phyloP scores from a whole-genome alignment of 495 filamentous ascomycete genomes.

The Penicillium turbatum region DNA sequence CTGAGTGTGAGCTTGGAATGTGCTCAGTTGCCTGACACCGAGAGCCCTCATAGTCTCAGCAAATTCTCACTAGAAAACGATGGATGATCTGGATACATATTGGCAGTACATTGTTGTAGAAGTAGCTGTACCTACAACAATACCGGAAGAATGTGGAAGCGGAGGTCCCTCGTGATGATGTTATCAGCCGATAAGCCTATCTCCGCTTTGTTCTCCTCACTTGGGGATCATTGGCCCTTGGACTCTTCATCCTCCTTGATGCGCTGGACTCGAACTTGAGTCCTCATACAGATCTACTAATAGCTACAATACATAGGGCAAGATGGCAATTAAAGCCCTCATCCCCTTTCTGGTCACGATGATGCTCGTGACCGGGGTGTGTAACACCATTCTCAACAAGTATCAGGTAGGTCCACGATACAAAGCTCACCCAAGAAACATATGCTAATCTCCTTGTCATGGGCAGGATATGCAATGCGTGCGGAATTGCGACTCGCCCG shows the following conservation, averaged over 20 bases:
- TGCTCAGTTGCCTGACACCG: no score
- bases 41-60: no score
- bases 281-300: neutral
- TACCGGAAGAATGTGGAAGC: neutral
- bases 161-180: constrained; percentile 8
- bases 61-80: no score
- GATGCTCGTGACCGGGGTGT: constrained; percentile 90
- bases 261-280: neutral
- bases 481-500: constrained; percentile 71
- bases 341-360: constrained; percentile 83
- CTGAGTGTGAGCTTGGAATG: no score
- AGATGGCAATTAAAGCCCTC: constrained; percentile 55
- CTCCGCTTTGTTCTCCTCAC: constrained; percentile 13
- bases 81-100: no score
- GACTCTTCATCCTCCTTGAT: constrained; percentile 4
- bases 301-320: constrained; percentile 1
- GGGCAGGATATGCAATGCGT: constrained; percentile 92
- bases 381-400: constrained; percentile 95
- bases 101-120: neutral
- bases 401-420: constrained; percentile 63
- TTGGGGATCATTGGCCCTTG: neutral
- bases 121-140: neutral
- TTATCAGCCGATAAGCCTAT: constrained; percentile 12
- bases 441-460: neutral
- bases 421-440: neutral